Base-by-base conservation (phyloP, 2,329 filamentous ascomycete genomes). In the Falciphora oryzae region DNA sequence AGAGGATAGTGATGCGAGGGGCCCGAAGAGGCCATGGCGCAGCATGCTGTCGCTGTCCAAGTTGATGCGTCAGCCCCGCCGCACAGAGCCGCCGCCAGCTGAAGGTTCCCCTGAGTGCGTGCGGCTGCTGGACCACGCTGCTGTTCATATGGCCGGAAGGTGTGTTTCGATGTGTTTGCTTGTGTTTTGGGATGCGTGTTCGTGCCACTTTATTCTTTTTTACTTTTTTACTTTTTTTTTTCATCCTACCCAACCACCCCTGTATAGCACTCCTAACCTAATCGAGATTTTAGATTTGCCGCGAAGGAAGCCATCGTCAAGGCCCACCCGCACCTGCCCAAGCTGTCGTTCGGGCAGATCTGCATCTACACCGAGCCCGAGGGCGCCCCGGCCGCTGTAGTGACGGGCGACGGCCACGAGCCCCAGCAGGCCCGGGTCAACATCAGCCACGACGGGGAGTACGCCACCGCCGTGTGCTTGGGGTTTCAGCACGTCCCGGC, bases 371-470 rank as follows among this genome's bases (percentile, higher is more conserved):
- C 29, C 56, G 57, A 68, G 60, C 63, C 50, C 61, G 61, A 22
- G 4, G 31, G 61, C 28, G 61, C 22, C 25, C 77, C 80, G 29
- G 81, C 82, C 0, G 69, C 82, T 3, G 81, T 79, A 16, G 31
- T 35, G 31, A 11, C 38, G 66, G 73, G 71, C 10, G 68, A 68
- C 32, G 69, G 65, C 1, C 70, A 65, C 22, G 70, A 66, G 57
- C 73, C 80, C 66, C 83, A 86, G 68, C 79, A 86, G 62, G 92
- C 88, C 18, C 81, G 85, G 71, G 73, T 97, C 59, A 94, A 89
- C 66, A 96, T 97, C 70, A 95, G 90, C 71, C 93, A 97, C 74
- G 93, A 97, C 75, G 88, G 85, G 2, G 89, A 92, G 10, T 96
- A 93, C 76, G 92, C 92, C 13, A 88, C 84, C 27, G 90, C 89